phyloP scores from a whole-genome alignment of 163 green algal species.

The Volvox carteri region DNA sequence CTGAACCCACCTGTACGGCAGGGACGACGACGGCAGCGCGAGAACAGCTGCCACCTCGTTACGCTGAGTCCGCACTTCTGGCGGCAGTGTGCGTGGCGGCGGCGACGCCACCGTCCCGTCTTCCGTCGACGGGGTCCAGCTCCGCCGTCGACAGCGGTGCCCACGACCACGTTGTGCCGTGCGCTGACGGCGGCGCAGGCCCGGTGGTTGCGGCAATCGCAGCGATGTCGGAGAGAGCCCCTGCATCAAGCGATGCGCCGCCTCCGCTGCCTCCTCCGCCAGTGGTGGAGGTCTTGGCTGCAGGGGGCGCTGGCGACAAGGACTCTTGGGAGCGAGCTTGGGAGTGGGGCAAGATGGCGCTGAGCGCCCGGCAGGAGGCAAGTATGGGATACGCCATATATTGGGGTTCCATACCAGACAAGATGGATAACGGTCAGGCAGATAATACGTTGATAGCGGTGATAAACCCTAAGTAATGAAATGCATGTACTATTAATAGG shows the following conservation, averaged over 20 bases:
- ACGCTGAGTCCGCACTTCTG: constrained; percentile 22
- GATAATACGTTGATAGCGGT: too few relatives aligned
- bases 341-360: constrained; percentile 29
- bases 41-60: not conserved
- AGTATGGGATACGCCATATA: too few relatives aligned
- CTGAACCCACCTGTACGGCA: not conserved
- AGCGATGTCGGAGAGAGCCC: not conserved
- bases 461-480: too few relatives aligned
- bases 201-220: not conserved
- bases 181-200: not conserved
- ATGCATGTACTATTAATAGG: too few relatives aligned
- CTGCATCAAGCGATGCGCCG: not conserved
- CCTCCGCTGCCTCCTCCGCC: too few relatives aligned
- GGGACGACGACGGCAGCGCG: not conserved
- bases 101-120: not conserved
- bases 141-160: not conserved
- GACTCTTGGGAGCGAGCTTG: not conserved
- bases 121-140: not conserved
- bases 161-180: not conserved
- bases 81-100: constrained; percentile 32
- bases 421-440: too few relatives aligned
- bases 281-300: not conserved
- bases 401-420: too few relatives aligned
- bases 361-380: constrained; percentile 1
- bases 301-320: not conserved